phyloP scores from a whole-genome alignment of 1,284 basidiomycete species.

The Grifola frondosa region DNA sequence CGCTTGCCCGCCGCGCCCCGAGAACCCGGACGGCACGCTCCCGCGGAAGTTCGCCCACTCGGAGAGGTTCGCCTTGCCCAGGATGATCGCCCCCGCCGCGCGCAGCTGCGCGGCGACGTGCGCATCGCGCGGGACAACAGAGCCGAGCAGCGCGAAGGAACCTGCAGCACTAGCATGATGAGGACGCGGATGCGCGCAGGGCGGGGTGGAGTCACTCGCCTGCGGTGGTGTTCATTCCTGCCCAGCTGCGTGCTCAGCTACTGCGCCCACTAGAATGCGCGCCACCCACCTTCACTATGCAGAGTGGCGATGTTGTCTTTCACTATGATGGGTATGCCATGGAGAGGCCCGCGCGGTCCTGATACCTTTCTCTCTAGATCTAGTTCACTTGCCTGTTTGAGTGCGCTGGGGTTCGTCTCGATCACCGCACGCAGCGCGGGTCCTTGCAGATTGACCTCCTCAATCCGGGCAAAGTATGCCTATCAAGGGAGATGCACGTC shows the following conservation, averaged over 20 bases:
- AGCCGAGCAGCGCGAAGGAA: conserved; percentile 55
- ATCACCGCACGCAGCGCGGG: conserved; percentile 61
- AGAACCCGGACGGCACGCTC: conserved; percentile 58
- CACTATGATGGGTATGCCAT: conserved; percentile 70
- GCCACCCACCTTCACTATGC: conserved; percentile 30
- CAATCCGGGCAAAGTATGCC: conserved; percentile 70
- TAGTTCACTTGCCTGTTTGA: conserved; percentile 49
- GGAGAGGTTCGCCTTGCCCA: conserved; percentile 67
- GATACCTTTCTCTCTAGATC: conserved; percentile 51
- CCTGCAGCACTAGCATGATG: conserved; percentile 32
- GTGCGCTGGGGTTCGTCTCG: conserved; percentile 60
- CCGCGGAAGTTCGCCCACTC: conserved; percentile 65
- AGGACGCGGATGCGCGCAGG: background rate
- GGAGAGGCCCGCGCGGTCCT: conserved; percentile 52
- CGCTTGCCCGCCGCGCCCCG: conserved; percentile 63
- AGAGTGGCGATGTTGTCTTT: conserved; percentile 68
- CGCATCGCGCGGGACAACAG: conserved; percentile 62
- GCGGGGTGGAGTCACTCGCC: conserved; percentile 12
- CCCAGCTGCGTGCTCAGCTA: conserved; percentile 3
- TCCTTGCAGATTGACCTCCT: conserved; percentile 67
- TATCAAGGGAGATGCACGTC: conserved; percentile 27
- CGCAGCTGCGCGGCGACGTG: conserved; percentile 59
- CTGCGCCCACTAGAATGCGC: conserved; percentile 18
- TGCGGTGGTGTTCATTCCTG: conserved; percentile 67
- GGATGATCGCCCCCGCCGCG: conserved; percentile 65